phyloP scores from a whole-genome alignment of 495 filamentous ascomycete genomes.

The Penicillium turbatum region DNA sequence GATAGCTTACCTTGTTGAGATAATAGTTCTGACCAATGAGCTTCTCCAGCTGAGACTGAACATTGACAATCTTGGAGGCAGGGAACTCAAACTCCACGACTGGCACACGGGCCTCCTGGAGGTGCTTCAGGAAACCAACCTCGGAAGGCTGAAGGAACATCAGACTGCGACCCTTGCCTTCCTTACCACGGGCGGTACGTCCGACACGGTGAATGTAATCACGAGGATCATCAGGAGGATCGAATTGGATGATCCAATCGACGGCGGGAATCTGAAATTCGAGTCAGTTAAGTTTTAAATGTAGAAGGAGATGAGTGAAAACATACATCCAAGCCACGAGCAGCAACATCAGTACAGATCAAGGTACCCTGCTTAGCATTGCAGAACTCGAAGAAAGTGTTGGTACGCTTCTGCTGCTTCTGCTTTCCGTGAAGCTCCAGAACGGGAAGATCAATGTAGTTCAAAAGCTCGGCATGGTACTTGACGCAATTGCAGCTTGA shows the following conservation, averaged over 20 bases:
- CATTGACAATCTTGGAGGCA: slow-evolving; percentile 82
- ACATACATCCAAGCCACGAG: slow-evolving; percentile 80
- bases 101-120: slow-evolving; percentile 88
- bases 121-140: slow-evolving; percentile 83
- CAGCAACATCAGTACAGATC: slow-evolving; percentile 96
- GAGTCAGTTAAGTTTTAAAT: slow-evolving; percentile 4
- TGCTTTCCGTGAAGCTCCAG: slow-evolving; percentile 76
- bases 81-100: slow-evolving; percentile 97
- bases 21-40: slow-evolving; percentile 95
- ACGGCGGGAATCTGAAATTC: slow-evolving; percentile 70
- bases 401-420: slow-evolving; percentile 95
- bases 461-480: slow-evolving; percentile 88
- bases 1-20: slow-evolving; percentile 66
- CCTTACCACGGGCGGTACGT: slow-evolving; percentile 83
- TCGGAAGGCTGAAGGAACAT: slow-evolving; percentile 93
- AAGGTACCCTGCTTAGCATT: slow-evolving; percentile 87
- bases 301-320: neutral
- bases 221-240: slow-evolving; percentile 84
- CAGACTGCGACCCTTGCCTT: slow-evolving; percentile 75
- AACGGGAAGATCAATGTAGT: slow-evolving; percentile 95
- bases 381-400: slow-evolving; percentile 97
- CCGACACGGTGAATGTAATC: slow-evolving; percentile 98
- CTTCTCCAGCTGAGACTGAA: slow-evolving; percentile 92
- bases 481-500: slow-evolving; percentile 91
- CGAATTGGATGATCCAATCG: slow-evolving; percentile 95